Evolutionary conservation across 306 rosid genomes (phyloP), one percentile per base, ranked within the genome.

Genomic region (Crataegus laevigata): DNA sequence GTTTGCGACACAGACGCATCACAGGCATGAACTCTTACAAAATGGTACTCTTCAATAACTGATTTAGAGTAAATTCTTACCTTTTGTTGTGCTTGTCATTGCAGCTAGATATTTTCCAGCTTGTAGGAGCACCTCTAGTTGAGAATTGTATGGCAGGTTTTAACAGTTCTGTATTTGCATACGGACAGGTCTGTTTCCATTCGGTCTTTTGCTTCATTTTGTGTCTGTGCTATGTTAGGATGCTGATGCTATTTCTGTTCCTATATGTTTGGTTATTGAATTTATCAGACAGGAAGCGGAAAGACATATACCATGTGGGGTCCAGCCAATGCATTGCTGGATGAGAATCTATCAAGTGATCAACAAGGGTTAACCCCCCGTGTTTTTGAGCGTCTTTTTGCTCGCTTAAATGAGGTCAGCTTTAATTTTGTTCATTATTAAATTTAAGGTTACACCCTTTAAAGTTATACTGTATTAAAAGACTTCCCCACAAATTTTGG

Each of bases 291-390:
- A 17, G 99, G 99, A 77, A 96, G 99, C 24, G 99, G 99, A 36
- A 96, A 96, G 88, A 96, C 99, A 15, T 96, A 90, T 67, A 96
- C 99, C 5, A 96, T 96, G 91, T 96, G 99, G 99, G 99, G 99
- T 83, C 99, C 99, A 74, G 88, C 99, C 78, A 96, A 96, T 74
- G 84, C 91, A 75, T 85, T 90, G 86, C 78, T 79, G 11, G 94
- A 85, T 54, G 97, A 78, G 59, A 89, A 88, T 78, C 66, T 75
- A 78, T 77, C 86, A 40, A 81, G 84, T 45, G 93, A 92, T 72
- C 97, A 89, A 72, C 93, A 87, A 83, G 99, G 99, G 64, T 86
- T 96, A 38, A 89, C 98, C 9, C 94, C 98, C 29, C 93, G 98
- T 12, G 91, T 96, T 78, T 89, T 96, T 51, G 93, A 92, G 84